Evolutionary conservation across 257 asterid genomes (phyloP).

Genomic region (Lavandula angustifolia): DNA sequence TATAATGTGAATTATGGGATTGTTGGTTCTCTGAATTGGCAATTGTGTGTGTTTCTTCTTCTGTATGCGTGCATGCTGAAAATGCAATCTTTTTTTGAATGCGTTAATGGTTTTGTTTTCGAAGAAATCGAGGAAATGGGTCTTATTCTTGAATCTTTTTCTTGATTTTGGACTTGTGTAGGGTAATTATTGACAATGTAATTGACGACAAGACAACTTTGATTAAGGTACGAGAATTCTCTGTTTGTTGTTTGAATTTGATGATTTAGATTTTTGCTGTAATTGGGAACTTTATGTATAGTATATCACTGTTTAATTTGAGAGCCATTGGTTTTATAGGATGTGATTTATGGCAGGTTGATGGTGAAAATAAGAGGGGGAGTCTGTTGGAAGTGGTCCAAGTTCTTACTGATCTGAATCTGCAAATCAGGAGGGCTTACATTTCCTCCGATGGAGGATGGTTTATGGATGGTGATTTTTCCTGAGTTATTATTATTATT

Average conservation of each 20-base stretch:
- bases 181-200: conserved; percentile 52
- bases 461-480: conserved; percentile 86
- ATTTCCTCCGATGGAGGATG: conserved; percentile 95
- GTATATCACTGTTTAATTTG: conserved; percentile 20
- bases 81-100: not conserved
- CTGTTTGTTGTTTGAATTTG: not conserved
- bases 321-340: not conserved
- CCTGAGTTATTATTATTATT: not conserved
- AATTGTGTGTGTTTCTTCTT: not conserved
- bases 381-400: conserved; percentile 86
- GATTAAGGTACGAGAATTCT: conserved; percentile 35
- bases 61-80: conserved; percentile 12
- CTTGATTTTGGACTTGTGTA: conserved; percentile 35
- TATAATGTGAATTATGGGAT: conserved; percentile 3
- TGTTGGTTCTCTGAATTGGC: not conserved
- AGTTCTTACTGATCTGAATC: conserved; percentile 83
- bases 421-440: conserved; percentile 75
- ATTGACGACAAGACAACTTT: conserved; percentile 41
- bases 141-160: not conserved
- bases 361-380: conserved; percentile 82
- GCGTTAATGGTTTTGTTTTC: no score
- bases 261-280: not conserved
- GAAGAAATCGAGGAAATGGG: not conserved
- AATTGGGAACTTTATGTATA: not conserved
- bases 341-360: conserved; percentile 53